A percentile compares a stretch with the other conserved stretches of the same genome.
Conservation (phyloP, 2,329 filamentous ascomycete species). For the Capronia coronata region DNA sequence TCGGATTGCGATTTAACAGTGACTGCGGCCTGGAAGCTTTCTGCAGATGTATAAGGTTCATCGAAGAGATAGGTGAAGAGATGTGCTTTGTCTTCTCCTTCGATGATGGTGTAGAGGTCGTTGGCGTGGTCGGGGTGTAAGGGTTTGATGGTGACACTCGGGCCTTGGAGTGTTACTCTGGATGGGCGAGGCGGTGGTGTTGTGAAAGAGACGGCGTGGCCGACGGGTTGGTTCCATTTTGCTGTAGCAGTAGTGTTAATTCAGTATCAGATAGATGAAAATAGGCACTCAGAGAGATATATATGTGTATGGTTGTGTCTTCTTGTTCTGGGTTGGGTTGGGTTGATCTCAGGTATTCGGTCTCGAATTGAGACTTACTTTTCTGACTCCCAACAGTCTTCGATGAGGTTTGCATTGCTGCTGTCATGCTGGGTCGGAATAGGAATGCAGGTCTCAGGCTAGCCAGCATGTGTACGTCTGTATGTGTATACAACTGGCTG, state of each 20-base stretch:
- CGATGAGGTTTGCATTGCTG: neutral
- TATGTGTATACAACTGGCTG: too few relatives aligned
- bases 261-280: too few relatives aligned
- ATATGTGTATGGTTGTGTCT: too few relatives aligned
- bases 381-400: neutral
- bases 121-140: conserved; percentile 30
- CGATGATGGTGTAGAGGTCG: conserved; percentile 31
- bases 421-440: neutral
- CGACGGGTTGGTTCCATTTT: conserved; percentile 14
- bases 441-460: neutral
- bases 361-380: conserved; percentile 1
- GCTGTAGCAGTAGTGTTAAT: too few relatives aligned
- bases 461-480: too few relatives aligned
- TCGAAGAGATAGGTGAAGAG: conserved; percentile 42
- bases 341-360: too few relatives aligned
- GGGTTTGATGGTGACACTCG: conserved; percentile 30
- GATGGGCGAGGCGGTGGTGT: conserved; percentile 13
- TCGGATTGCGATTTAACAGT: conserved; percentile 26
- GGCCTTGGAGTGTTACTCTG: conserved; percentile 24
- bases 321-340: too few relatives aligned
- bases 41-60: conserved; percentile 34
- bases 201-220: conserved; percentile 12
- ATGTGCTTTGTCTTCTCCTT: conserved; percentile 27
- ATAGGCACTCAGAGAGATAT: too few relatives aligned
- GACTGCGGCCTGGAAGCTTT: conserved; percentile 31